Conservation (phyloP, 371 early-diverging fungal species). For the Syncephalastrum monosporum region DNA sequence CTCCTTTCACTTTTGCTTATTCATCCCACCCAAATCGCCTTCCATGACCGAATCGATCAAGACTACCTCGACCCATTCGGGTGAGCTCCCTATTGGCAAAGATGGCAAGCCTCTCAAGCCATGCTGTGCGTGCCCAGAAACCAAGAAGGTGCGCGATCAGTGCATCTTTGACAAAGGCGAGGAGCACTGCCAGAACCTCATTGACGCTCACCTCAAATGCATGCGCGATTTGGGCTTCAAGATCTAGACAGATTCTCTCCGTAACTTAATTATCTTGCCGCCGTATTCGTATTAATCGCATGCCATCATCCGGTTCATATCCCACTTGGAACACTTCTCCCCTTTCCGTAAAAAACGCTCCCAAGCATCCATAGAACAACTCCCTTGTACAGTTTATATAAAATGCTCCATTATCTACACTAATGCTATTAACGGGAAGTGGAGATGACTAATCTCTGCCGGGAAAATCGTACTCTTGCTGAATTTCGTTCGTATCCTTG, state of each 20-base stretch:
- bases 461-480: slow-evolving; percentile 7
- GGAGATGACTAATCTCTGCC: slow-evolving; percentile 7
- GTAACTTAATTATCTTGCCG: too few relatives aligned
- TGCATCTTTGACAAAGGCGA: slow-evolving; percentile 88
- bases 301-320: too few relatives aligned
- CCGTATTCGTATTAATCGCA: too few relatives aligned
- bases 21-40: not conserved
- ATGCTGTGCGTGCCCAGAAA: slow-evolving; percentile 97
- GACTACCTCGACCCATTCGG: slow-evolving; percentile 45
- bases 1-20: not conserved
- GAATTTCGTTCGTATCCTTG: not conserved
- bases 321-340: too few relatives aligned
- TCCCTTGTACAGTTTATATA: too few relatives aligned
- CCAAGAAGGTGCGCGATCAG: slow-evolving; percentile 86
- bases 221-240: slow-evolving; percentile 94
- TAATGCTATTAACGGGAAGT: too few relatives aligned
- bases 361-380: too few relatives aligned
- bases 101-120: slow-evolving; percentile 82
- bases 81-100: slow-evolving; percentile 45
- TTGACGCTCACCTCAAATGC: slow-evolving; percentile 87
- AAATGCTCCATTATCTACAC: too few relatives aligned
- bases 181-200: slow-evolving; percentile 84
- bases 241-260: slow-evolving; percentile 47
- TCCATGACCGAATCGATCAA: slow-evolving; percentile 40
- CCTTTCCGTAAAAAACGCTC: too few relatives aligned